Evolutionary conservation across 2,329 filamentous ascomycete species (phyloP), one percentile per base, ranked within the genome.

Genomic region (Raffaelea arxii): DNA sequence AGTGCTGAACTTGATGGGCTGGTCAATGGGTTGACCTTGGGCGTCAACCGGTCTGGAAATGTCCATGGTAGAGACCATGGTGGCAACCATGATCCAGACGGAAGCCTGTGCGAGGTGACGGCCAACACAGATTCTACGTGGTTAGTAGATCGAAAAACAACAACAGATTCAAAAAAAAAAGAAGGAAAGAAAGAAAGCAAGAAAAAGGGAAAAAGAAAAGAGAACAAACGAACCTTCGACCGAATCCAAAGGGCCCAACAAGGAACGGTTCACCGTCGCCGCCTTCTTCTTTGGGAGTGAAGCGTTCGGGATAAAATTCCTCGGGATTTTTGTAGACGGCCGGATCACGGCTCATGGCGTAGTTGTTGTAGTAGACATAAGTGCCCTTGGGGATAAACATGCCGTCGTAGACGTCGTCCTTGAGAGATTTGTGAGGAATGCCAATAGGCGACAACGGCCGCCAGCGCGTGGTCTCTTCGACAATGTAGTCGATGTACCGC

Each of bases 351-450:
- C 62, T 66, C 66, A 71, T 75, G 43, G 67, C 67, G 12, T 62
- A 58, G n/a, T 63, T 58, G 44, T 70, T 74, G 25, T 66, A 64
- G 44, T 65, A 63, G 6, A 71, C 57, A 18, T 67, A 56, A 5
- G 66, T 65, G 3, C 76, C 77, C n/a, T 69, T 71, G 10, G 75
- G 75, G 43, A 81, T 78, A 48, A 70, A 68, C 59, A 75, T 73
- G 27, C 69, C 75, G 19, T 72, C 63, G 54, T 80, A 81, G 11
- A 70, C 62, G 46, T 81, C 77, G 42, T 80, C 76, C 41, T 70
- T 58, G 2, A 72, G 63, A 14, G 72, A 66, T 39, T 62, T 67
- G 56, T 81, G 77, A 2, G 77, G 77, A 30, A 80, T 70, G 3
- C 70, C 72, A 2, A 74, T 56, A 1, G 71, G 70, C 12, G 64